A percentile compares a stretch with the other conserved stretches of the same genome.
These are phyloP conservation scores for Corylus americana DNA, from an alignment of 306 rosid genomes.

Conservation along the genomic window DNA sequence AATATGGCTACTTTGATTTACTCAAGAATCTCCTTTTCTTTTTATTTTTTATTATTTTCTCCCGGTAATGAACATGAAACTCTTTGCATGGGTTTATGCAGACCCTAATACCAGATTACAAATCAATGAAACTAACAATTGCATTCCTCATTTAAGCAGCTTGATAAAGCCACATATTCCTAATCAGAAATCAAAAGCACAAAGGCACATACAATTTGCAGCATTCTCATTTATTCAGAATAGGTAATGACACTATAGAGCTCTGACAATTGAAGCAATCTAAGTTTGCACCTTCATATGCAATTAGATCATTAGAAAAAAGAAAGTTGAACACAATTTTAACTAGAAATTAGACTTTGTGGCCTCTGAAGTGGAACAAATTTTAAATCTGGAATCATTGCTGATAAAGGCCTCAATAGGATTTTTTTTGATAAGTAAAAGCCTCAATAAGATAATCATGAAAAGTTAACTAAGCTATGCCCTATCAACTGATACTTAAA, in stretches of 20 bases:
- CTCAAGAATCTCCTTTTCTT: not conserved
- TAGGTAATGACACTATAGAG: not conserved
- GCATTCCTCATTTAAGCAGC: not conserved
- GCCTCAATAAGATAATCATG: not conserved
- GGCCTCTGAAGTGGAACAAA: not conserved
- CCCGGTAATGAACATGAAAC: not conserved
- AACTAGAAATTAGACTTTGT: not conserved
- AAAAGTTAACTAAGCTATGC: not conserved
- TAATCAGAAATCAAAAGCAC: not conserved
- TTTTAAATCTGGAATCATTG: not conserved
- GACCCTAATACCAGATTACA: not conserved
- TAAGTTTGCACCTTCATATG: too few relatives aligned
- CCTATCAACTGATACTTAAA: not conserved
- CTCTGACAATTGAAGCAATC: not conserved
- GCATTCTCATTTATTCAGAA: not conserved
- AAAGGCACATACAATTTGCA: not conserved
- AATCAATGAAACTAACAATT: not conserved
- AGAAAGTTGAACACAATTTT: not conserved
- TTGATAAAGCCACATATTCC: not conserved
- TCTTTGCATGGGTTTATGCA: not conserved
- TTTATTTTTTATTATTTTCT: not conserved
- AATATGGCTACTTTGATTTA: not conserved
- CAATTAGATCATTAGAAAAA: not conserved
- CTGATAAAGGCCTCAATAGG: not conserved
- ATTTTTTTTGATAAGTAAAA: too few relatives aligned